Conservation (phyloP, 495 filamentous ascomycete species). For the Penicillium pancosmium region DNA sequence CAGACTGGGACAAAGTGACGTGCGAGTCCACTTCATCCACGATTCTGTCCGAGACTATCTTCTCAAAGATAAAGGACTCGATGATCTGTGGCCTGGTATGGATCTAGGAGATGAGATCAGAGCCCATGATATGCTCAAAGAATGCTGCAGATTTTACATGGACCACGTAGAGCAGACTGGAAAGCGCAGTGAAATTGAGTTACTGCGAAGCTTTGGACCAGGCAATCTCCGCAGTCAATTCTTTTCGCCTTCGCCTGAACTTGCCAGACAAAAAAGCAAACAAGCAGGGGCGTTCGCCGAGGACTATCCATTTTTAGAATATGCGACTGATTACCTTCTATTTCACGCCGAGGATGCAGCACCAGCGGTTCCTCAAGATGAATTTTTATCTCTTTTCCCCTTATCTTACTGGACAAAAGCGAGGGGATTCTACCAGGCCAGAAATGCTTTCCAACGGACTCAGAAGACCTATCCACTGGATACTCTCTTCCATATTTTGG, state of each 20-base stretch:
- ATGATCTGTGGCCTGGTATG: slow-evolving; percentile 36
- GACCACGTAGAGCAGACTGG: slow-evolving; percentile 3
- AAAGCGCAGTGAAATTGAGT: too few species aligned
- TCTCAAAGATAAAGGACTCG: slow-evolving; percentile 40
- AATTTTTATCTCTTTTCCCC: slow-evolving; percentile 39
- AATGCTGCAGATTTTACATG: slow-evolving; percentile 37
- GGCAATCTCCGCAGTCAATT: too few species aligned
- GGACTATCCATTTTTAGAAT: slow-evolving; percentile 48
- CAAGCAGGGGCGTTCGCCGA: slow-evolving; percentile 3
- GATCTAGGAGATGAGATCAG: slow-evolving; percentile 19
- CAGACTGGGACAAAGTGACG: too few species aligned
- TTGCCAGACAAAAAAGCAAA: background rate
- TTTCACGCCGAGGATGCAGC: slow-evolving; percentile 46
- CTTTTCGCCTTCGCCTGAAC: too few species aligned
- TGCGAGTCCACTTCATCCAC: slow-evolving; percentile 50
- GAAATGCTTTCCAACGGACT: too few species aligned
- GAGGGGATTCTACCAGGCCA: background rate
- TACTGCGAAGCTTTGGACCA: too few species aligned
- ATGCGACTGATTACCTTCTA: slow-evolving; percentile 45
- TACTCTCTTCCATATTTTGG: slow-evolving; percentile 51
- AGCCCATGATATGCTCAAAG: slow-evolving; percentile 39
- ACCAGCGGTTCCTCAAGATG: slow-evolving; percentile 35
- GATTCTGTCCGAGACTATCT: slow-evolving; percentile 51
- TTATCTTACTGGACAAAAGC: slow-evolving; percentile 30
- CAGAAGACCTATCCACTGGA: slow-evolving; percentile 1